A percentile compares a stretch with the other conserved stretches of the same genome.
Evolutionary conservation across 2,329 filamentous ascomycete genomes (phyloP).

Genomic region (Penicillium sclerotigenum): DNA sequence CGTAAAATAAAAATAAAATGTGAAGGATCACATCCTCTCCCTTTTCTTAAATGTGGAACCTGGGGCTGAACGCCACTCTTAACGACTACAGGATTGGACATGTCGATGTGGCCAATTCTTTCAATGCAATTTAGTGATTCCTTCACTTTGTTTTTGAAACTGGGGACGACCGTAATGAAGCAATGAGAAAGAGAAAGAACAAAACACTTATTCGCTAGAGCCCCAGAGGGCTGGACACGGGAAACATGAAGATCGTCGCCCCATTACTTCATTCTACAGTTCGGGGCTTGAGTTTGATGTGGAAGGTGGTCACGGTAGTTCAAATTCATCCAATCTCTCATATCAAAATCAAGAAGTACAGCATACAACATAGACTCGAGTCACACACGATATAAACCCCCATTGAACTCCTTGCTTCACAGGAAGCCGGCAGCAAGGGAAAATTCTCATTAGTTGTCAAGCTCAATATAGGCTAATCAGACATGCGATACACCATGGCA

Average conservation of each 20-base stretch:
- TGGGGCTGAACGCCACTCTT: constrained; percentile 23
- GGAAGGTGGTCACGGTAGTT: neutral
- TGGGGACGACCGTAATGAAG: neutral
- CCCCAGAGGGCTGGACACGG: constrained; percentile 17
- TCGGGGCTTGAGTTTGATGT: neutral
- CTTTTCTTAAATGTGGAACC: constrained; percentile 18
- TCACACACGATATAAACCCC: neutral
- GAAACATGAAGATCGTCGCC: constrained; percentile 7
- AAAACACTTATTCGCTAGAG: neutral
- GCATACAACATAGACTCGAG: too few relatives aligned
- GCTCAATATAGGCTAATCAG: neutral
- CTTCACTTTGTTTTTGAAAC: neutral
- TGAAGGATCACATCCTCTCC: neutral
- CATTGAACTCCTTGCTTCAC: neutral
- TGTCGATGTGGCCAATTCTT: neutral
- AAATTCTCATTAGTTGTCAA: neutral
- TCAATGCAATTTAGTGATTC: neutral
- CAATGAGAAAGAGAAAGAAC: neutral
- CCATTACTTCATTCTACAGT: constrained; percentile 9
- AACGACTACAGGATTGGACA: constrained; percentile 1
- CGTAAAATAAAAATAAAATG: neutral
- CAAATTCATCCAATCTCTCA: neutral
- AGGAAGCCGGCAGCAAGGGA: neutral
- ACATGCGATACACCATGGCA: neutral
- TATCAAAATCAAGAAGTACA: neutral